Base-by-base conservation (phyloP, 441 rosid genomes). In the Gossypium aridum region DNA sequence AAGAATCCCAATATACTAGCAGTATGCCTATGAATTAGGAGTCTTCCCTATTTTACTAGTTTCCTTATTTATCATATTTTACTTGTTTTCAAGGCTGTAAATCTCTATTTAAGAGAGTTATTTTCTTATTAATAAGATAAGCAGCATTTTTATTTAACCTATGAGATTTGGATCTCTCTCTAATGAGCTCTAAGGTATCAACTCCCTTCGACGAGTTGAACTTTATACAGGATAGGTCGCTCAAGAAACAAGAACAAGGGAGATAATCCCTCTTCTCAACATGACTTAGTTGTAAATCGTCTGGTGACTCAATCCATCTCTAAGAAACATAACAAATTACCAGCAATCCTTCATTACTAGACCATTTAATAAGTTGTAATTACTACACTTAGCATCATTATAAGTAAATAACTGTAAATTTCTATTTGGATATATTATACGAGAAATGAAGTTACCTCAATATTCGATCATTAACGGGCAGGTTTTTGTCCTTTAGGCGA, bases 401-500 rank as follows among this genome's bases (percentile, higher is more conserved):
- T 10, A 75, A 7, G 64, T 64, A 17, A 49, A 66, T 43, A 49
- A 70, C 63, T 53, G 63, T 57, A 23, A 65, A 61, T 53, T 47
- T 72, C 61, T 66, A 69, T 62, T 43, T 3, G 28, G 57, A 31
- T 72, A 43, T 53, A 79, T 74, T 10, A 34, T 20, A 53, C 14
- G 4, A 16, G 19, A 67, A 26, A 65, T 68, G 73, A 75, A 74
- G 70, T 83, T 84, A 96, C 99, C 99, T 83, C 79, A 92, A 83
- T 82, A 96, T 91, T 54, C 97, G 85, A 75, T 89, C 93, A 82
- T 94, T 78, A 55, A 87, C 83, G 68, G 93, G 93, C 75, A 91
- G 76, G 75, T 76, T 92, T 89, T 93, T 87, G 83, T 93, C 99
- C 92, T 88, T 93, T 67, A 92, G 90, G 74, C 92, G 93, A 81